Evolutionary conservation across 2,329 filamentous ascomycete genomes (phyloP), one percentile per base, ranked within the genome.

Genomic region (Arthroderma sp.): DNA sequence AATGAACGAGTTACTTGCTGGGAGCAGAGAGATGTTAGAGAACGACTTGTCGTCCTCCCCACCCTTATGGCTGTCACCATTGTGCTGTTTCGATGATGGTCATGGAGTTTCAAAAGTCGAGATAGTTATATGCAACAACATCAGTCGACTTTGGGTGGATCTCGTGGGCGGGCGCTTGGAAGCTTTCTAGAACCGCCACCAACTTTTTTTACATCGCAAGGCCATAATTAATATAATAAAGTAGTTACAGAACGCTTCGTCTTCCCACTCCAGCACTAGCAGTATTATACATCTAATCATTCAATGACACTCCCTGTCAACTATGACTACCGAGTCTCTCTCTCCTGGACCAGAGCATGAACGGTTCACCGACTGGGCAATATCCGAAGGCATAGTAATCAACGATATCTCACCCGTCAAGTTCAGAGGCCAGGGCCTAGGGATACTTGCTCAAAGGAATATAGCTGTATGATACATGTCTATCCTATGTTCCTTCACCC

Each of bases 401-500:
- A 71, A 81, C 53, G 80, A 79, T 29, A 77, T 93, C 40, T 68
- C 69, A 2, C 80, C 85, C 4, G 72, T 77, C 36, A 69, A 68
- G 34, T 78, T 94, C 10, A 75, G 80, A 4, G 82, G 80, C 1
- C 73, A 83, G 44, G 87, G 87, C 29, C 74, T 91, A 43, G 87
- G 88, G 39, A 78, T 94, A 46, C 72, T 88, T 42, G 81, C 85
- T 4, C 80, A 76, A 8, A 72, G 74, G 29, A 65, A 73, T 9
- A 72, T 91, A 49, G 67, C 81, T 65, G 83, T 84, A 65, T 55
- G 56, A 52, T 51, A 27, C 39, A 34, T 22, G 15, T 22, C 15
- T 22, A 22, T 22, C 15, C 43, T 6, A 22, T 45, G n/a, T 34
- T 32, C 37, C 8, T 9, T 22, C 10, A 9, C 37, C 37, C 11